Evolutionary conservation across 495 filamentous ascomycete genomes (phyloP).

Genomic region (Hypoxylon subgilvum): DNA sequence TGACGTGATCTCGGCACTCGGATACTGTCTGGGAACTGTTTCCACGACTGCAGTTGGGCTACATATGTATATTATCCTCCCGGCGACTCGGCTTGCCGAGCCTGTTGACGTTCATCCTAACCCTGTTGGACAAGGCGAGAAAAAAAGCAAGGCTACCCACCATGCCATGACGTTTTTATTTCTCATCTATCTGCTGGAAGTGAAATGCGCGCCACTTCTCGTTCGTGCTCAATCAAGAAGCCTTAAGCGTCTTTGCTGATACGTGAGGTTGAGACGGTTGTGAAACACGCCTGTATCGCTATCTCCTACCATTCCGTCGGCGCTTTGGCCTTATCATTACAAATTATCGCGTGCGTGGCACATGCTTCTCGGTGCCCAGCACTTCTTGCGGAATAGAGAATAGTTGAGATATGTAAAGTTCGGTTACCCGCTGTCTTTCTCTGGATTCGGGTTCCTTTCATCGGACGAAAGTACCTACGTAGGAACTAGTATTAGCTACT

Average conservation of each 20-base stretch:
- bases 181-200: conserved; percentile 3
- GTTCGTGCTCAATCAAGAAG: conserved; percentile 11
- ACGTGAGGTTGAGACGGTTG: conserved; percentile 29
- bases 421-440: conserved; percentile 2
- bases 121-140: conserved; percentile 3
- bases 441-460: conserved; percentile 4
- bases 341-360: neutral
- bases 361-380: neutral
- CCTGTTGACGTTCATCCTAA: conserved; percentile 13
- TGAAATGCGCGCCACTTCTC: neutral
- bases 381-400: neutral
- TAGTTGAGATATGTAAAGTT: conserved; percentile 1
- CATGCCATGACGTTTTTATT: neutral
- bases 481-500: too few relatives aligned
- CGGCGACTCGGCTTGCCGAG: neutral
- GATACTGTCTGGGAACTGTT: conserved; percentile 23
- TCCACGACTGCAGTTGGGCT: conserved; percentile 11
- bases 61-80: conserved; percentile 11
- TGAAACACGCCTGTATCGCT: conserved; percentile 27
- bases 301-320: conserved; percentile 1
- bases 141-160: neutral
- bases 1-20: conserved; percentile 23
- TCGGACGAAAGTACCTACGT: conserved; percentile 11
- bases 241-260: neutral
- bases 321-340: conserved; percentile 24